phyloP scores from a whole-genome alignment of 2,329 filamentous ascomycete species.

The Fusarium equiseti region DNA sequence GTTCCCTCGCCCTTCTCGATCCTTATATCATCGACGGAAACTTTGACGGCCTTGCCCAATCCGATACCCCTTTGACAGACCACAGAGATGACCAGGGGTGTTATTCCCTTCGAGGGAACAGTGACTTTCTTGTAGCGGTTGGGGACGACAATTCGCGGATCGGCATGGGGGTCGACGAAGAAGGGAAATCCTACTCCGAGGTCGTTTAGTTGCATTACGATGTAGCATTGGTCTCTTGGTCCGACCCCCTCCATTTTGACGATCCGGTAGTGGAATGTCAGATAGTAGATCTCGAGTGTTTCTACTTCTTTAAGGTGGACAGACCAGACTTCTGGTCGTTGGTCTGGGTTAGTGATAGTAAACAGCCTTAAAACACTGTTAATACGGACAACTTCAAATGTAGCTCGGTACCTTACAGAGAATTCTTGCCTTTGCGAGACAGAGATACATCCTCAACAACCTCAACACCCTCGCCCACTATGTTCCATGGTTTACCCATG shows the following conservation, averaged over 20 bases:
- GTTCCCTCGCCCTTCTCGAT: neutral
- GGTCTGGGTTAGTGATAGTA: neutral
- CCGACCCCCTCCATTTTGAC: neutral
- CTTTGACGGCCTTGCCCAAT: neutral
- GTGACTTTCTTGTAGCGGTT: neutral
- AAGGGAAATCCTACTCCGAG: neutral
- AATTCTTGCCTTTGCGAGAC: neutral
- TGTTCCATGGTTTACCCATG: neutral
- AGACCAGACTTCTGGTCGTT: neutral
- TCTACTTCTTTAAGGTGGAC: neutral
- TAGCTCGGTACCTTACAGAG: neutral
- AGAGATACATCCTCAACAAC: neutral
- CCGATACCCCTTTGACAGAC: neutral
- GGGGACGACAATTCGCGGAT: too few species aligned
- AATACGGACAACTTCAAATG: neutral
- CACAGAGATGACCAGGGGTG: neutral
- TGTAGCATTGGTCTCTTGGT: neutral
- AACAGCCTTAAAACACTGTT: neutral
- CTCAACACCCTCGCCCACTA: neutral
- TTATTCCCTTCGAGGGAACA: neutral
- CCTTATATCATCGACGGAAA: slow-evolving; percentile 1
- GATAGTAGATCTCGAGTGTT: neutral
- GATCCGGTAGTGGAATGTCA: neutral
- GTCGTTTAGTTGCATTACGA: neutral
- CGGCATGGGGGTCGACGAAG: neutral